Evolutionary conservation across 2,329 filamentous ascomycete species (phyloP).

Genomic region (Colletotrichum liaoningense): DNA sequence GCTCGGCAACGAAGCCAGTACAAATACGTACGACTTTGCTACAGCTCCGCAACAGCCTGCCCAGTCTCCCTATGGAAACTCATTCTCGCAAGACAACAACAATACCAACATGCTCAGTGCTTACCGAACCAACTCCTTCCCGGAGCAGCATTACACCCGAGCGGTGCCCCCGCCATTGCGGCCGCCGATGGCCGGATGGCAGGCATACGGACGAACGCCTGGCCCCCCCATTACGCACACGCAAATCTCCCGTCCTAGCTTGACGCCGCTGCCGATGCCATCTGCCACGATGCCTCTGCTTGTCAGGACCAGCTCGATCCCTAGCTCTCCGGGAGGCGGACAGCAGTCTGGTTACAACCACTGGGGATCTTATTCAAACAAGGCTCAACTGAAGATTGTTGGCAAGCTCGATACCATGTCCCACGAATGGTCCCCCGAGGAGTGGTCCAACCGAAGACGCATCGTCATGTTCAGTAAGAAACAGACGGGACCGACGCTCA

Average conservation of each 20-base stretch:
- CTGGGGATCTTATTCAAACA: constrained; percentile 84
- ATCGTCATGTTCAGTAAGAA: constrained; percentile 90
- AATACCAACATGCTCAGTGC: constrained; percentile 67
- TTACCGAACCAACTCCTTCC: constrained; percentile 64
- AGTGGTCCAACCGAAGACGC: constrained; percentile 81
- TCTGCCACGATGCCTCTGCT: constrained; percentile 59
- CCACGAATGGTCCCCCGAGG: constrained; percentile 83
- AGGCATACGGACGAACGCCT: constrained; percentile 49
- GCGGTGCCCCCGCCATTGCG: constrained; percentile 48
- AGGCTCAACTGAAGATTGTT: constrained; percentile 85
- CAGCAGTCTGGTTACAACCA: constrained; percentile 73
- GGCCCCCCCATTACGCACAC: constrained; percentile 54
- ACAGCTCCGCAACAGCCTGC: constrained; percentile 55
- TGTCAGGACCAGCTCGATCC: constrained; percentile 67
- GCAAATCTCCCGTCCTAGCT: constrained; percentile 56
- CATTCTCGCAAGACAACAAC: constrained; percentile 55
- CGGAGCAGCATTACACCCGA: constrained; percentile 57
- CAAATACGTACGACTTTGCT: constrained; percentile 68
- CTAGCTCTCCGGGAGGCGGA: constrained; percentile 49
- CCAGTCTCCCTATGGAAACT: constrained; percentile 46
- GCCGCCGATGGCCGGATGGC: constrained; percentile 54
- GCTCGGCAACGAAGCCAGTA: constrained; percentile 53
- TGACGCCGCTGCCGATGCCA: constrained; percentile 62
- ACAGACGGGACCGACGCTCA: constrained; percentile 85
- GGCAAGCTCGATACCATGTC: constrained; percentile 89